Percentiles rank a stretch among this genome's conserved stretches.
phyloP scores from a whole-genome alignment of 2,329 filamentous ascomycete genomes.

The Trichoderma afroharzianum region DNA sequence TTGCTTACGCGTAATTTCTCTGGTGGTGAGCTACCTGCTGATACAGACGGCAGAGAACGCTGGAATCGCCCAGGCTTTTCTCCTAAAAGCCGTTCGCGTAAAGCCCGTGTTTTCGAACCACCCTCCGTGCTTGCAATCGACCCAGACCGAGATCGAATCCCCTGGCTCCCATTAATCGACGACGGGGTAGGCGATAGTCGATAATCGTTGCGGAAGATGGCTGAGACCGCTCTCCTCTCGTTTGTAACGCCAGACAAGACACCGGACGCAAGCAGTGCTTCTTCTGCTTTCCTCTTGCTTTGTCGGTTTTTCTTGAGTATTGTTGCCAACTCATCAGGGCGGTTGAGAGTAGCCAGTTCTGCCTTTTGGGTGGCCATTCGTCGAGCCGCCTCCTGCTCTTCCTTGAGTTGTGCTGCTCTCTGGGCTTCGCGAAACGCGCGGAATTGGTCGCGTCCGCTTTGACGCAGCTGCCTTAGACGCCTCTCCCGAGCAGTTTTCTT shows the following conservation, averaged over 20 bases:
- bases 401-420: conserved; percentile 30
- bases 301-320: conserved; percentile 32
- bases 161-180: conserved; percentile 20
- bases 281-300: conserved; percentile 32
- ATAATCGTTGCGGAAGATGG: conserved; percentile 33
- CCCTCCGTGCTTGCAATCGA: conserved; percentile 21
- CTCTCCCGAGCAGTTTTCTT: conserved; percentile 46
- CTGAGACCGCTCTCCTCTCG: conserved; percentile 34
- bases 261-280: conserved; percentile 40
- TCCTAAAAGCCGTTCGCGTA: conserved; percentile 26
- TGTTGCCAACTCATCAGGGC: conserved; percentile 34
- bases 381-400: conserved; percentile 34
- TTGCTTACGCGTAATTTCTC: conserved; percentile 32
- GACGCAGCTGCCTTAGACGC: conserved; percentile 48
- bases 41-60: conserved; percentile 38
- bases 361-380: conserved; percentile 26
- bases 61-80: conserved; percentile 34
- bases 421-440: conserved; percentile 43
- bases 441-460: conserved; percentile 49
- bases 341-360: conserved; percentile 29
- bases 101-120: conserved; percentile 29
- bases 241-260: conserved; percentile 40
- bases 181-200: conserved; percentile 21
- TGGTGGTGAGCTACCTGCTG: conserved; percentile 26
- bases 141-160: conserved; percentile 19